Conservation (phyloP, 2,329 filamentous ascomycete genomes). For the Sclerotinia nivalis region DNA sequence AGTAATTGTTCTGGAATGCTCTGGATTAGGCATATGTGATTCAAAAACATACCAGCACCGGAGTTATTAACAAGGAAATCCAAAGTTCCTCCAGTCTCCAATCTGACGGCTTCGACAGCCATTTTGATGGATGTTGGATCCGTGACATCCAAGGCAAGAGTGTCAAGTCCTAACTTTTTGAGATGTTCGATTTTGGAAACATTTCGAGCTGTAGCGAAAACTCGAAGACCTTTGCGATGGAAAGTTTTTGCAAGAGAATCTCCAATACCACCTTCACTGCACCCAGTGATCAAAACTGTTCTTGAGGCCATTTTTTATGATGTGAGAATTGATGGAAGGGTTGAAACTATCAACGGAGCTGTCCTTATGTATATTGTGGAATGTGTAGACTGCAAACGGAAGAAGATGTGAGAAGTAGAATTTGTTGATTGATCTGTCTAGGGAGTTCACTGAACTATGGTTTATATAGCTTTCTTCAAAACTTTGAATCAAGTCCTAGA, state of each 20-base stretch:
- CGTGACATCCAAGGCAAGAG: constrained; percentile 46
- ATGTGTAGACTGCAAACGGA: not conserved
- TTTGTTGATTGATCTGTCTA: constrained; percentile 15
- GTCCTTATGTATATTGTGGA: not conserved
- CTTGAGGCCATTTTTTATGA: constrained; percentile 25
- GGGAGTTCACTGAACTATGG: not conserved
- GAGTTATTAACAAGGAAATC: constrained; percentile 50
- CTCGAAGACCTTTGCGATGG: constrained; percentile 42
- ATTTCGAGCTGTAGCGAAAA: constrained; percentile 47
- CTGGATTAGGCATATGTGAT: constrained; percentile 26
- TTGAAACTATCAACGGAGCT: not conserved
- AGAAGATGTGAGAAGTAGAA: not conserved
- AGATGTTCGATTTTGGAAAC: constrained; percentile 41
- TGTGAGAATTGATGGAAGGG: not conserved
- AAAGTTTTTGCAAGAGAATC: constrained; percentile 46
- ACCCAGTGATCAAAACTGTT: constrained; percentile 45
- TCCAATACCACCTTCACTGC: constrained; percentile 45
- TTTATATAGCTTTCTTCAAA: not conserved
- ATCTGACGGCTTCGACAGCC: constrained; percentile 40
- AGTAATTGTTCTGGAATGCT: not conserved
- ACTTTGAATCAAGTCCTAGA: not conserved
- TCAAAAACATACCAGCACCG: constrained; percentile 36
- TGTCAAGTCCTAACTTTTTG: constrained; percentile 37
- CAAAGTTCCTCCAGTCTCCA: constrained; percentile 43
- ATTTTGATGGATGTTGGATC: constrained; percentile 42